Evolutionary conservation across 805 yeast genomes (phyloP).

Genomic region (Saccharomycopsis capsularis): DNA sequence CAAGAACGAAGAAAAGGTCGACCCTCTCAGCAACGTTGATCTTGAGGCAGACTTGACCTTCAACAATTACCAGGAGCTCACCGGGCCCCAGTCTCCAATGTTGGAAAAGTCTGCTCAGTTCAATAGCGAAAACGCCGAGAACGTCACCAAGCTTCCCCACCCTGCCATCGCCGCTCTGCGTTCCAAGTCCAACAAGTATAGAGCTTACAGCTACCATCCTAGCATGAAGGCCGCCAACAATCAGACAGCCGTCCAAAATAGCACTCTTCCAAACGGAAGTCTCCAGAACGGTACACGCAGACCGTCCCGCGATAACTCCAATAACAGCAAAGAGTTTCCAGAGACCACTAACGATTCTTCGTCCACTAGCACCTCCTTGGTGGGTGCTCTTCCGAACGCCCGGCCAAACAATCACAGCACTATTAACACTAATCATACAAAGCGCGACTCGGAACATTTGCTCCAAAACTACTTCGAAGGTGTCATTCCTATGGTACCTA

Average conservation of each 20-base stretch:
- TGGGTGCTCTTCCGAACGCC: not conserved
- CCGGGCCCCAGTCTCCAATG: conserved; percentile 16
- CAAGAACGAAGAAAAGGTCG: conserved; percentile 4
- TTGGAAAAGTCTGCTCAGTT: not conserved
- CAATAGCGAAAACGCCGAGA: not conserved
- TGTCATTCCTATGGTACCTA: conserved; percentile 19
- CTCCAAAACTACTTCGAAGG: conserved; percentile 21
- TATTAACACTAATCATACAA: not conserved
- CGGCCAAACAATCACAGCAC: not conserved
- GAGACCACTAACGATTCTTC: not conserved
- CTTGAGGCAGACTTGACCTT: conserved; percentile 21
- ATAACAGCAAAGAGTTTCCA: not conserved
- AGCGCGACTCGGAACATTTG: conserved; percentile 14
- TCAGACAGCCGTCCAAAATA: not conserved
- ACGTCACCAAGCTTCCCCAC: not conserved
- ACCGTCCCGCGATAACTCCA: not conserved
- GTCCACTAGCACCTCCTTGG: not conserved
- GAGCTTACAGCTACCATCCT: conserved; percentile 21
- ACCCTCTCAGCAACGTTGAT: conserved; percentile 8
- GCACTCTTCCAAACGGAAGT: no score
- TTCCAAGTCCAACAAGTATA: conserved; percentile 15
- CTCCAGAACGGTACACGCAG: not conserved
- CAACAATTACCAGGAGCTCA: conserved; percentile 19
- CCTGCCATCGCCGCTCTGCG: not conserved
- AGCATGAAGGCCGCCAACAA: not conserved